Conservation (phyloP, 352 stramenopile species). For the Phytopythium cucurbitacearum region DNA sequence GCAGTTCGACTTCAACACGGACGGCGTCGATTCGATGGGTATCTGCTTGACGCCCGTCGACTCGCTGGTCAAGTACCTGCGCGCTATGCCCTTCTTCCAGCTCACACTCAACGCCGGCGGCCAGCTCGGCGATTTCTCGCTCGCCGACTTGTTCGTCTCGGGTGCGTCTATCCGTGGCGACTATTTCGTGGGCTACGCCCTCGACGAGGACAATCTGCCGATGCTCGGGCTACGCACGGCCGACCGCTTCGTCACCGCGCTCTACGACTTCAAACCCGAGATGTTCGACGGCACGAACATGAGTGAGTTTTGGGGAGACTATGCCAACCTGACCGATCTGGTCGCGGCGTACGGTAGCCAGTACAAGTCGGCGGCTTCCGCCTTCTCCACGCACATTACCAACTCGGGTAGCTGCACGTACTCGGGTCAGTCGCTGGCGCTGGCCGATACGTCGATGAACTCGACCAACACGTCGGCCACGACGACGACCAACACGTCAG, state of each 20-base stretch:
- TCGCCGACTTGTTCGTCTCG: conserved; percentile 32
- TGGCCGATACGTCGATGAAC: no score
- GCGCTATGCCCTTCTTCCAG: conserved; percentile 24
- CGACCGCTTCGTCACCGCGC: conserved; percentile 10
- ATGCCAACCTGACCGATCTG: no score
- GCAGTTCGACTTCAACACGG: conserved; percentile 24
- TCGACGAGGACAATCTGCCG: conserved; percentile 10
- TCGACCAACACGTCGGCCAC: no score
- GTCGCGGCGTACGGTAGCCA: no score
- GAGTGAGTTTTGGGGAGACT: no score
- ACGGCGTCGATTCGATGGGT: conserved; percentile 22
- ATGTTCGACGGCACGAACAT: no score
- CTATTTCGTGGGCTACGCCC: conserved; percentile 21
- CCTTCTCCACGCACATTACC: no score
- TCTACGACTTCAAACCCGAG: background rate
- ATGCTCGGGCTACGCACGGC: conserved; percentile 16
- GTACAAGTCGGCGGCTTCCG: no score
- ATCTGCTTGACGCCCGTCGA: conserved; percentile 42
- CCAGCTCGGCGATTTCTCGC: conserved; percentile 9
- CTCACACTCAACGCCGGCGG: conserved; percentile 7
- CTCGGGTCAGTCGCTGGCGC: no score
- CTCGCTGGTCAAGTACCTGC: conserved; percentile 25
- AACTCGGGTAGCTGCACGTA: no score
- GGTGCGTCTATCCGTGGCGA: conserved; percentile 30
- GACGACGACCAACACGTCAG: no score